Evolutionary conservation across 2,329 filamentous ascomycete species (phyloP), one percentile per base, ranked within the genome.

Genomic region (Clarireedia paspali): DNA sequence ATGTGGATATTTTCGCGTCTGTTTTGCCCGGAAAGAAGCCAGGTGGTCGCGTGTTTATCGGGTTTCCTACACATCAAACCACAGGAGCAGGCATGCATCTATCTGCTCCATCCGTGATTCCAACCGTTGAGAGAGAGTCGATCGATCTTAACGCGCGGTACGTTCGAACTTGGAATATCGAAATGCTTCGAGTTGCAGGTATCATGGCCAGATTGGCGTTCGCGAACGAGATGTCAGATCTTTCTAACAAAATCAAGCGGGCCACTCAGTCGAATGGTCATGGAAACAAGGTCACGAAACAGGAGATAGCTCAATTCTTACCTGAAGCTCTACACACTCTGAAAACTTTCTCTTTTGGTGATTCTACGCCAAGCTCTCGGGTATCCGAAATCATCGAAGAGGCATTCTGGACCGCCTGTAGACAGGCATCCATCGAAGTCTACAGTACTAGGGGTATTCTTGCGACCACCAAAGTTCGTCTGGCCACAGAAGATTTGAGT

Each of bases 91-190:
- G 92, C 15, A 88, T 95, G 68, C 94, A 99, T 70, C 88, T 99
- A 30, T 97, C 92, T 12, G 94, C 94, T 0, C 94, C 91, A 1
- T 96, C 92, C 0, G 85, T 99, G 14, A 99, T 99, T 56, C 94
- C 94, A 0, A 99, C 94, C 0, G 95, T 99, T 2, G 94, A 99
- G 71, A 84, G 94, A 68, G 94, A 99, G 69, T 94, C 90, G 53
- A 96, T 99, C 57, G 94, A 99, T 70, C 77, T 99, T 60, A 97
- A 99, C 69, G 95, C 94, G 15, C 84, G 91, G 55, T 96, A 91
- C 77, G 92, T 99, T 15, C 86, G 91, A 60, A 90, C 85, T 15
- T 99, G 94, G 95, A 99, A 99, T 66, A 79, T 89, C 23, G 94
- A 97, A 69, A 89, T 99, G 77, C 77, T 99, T 40, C 83, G 92